Evolutionary conservation across 257 asterid genomes (phyloP).

Genomic region (Salvia miltiorrhiza): DNA sequence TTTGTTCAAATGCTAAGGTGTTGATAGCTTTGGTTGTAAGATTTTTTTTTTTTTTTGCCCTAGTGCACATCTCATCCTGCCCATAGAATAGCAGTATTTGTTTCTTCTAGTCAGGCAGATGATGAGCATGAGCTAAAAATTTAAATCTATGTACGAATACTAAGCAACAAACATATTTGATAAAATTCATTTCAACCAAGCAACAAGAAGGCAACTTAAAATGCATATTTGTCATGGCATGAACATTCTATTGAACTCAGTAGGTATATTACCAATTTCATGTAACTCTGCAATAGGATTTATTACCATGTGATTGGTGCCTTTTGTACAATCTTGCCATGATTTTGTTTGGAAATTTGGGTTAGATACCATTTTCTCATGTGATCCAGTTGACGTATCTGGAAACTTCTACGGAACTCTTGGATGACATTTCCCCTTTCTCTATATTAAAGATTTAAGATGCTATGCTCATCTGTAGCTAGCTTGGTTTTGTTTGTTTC

Average conservation of each 20-base stretch:
- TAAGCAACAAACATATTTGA: not conserved
- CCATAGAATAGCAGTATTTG: not conserved
- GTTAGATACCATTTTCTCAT: not conserved
- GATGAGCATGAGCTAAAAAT: not conserved
- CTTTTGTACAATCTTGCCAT: not conserved
- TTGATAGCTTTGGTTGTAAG: not conserved
- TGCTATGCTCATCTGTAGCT: not conserved
- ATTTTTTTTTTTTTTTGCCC: not conserved
- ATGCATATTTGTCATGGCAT: not conserved
- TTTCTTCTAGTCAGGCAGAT: conserved; percentile 2
- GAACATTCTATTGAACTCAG: not conserved
- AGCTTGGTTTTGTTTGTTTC: not conserved
- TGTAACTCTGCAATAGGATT: no score
- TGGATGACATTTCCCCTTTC: conserved; percentile 9
- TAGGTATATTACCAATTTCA: not conserved
- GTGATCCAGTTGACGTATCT: not conserved
- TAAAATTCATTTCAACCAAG: conserved; percentile 1
- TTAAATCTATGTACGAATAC: not conserved
- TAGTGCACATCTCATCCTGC: not conserved
- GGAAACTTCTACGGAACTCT: not conserved
- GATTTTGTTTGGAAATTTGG: not conserved
- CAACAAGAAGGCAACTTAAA: not conserved
- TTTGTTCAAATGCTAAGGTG: not conserved
- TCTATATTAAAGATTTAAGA: not conserved
- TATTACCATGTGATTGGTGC: not conserved